Evolutionary conservation across 768 basidiomycete genomes (phyloP).

Genomic region (Amanita jacksonii): DNA sequence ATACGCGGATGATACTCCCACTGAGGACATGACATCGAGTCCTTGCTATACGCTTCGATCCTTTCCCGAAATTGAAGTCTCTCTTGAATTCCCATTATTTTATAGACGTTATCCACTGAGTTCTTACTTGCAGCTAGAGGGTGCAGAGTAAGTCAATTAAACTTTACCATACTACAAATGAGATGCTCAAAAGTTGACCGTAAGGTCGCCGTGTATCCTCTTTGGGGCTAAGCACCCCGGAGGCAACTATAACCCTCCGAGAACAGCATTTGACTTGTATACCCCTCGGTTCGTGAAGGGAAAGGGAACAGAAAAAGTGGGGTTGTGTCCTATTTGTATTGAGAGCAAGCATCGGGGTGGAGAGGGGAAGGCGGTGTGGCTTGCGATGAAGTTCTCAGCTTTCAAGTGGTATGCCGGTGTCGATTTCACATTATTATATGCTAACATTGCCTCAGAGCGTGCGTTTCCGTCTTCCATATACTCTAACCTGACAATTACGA

Average conservation of each 20-base stretch:
- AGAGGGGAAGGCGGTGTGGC: constrained; percentile 53
- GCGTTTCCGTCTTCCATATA: too few species aligned
- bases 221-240: constrained; percentile 30
- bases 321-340: constrained; percentile 69
- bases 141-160: constrained; percentile 26
- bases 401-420: constrained; percentile 56
- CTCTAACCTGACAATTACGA: too few species aligned
- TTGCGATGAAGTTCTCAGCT: constrained; percentile 73
- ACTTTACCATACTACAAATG: constrained; percentile 1
- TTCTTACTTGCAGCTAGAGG: constrained; percentile 36
- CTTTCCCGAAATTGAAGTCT: constrained; percentile 42
- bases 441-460: too few species aligned
- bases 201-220: constrained; percentile 27
- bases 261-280: constrained; percentile 57
- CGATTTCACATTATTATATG: not conserved
- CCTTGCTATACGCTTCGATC: constrained; percentile 30
- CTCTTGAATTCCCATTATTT: constrained; percentile 45
- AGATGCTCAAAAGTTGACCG: not conserved
- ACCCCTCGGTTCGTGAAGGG: constrained; percentile 73
- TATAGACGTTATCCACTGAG: constrained; percentile 66
- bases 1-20: not conserved
- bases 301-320: constrained; percentile 56
- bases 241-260: constrained; percentile 52
- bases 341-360: constrained; percentile 56
- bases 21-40: not conserved